Conservation (phyloP, 2,329 filamentous ascomycete genomes). For the Metarhizium album region DNA sequence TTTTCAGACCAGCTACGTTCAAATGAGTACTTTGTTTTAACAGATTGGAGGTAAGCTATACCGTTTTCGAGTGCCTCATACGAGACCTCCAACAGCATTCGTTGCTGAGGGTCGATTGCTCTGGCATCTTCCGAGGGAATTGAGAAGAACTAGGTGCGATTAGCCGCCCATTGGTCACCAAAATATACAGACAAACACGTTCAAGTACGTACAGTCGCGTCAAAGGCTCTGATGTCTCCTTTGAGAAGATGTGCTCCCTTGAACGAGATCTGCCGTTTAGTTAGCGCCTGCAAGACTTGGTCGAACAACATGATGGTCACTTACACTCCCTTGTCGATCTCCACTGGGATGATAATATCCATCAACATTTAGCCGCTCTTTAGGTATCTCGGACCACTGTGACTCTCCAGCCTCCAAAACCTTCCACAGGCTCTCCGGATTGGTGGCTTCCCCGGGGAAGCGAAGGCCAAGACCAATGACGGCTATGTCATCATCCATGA, state of each 20-base stretch:
- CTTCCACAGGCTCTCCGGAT: constrained; percentile 36
- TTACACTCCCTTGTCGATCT: constrained; percentile 36
- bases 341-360: constrained; percentile 44
- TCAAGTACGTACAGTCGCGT: constrained; percentile 31
- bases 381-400: constrained; percentile 38
- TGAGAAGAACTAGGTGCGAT: constrained; percentile 34
- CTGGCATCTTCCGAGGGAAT: constrained; percentile 38
- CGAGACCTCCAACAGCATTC: constrained; percentile 38
- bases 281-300: constrained; percentile 4
- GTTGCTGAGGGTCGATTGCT: constrained; percentile 42
- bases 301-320: constrained; percentile 9
- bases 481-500: constrained; percentile 32
- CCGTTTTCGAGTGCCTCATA: constrained; percentile 42
- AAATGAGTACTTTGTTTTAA: neutral
- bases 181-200: neutral
- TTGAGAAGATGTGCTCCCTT: constrained; percentile 40
- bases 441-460: constrained; percentile 38
- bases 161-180: neutral
- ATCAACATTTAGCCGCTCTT: constrained; percentile 37
- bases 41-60: constrained; percentile 11
- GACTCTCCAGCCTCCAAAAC: constrained; percentile 32
- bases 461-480: constrained; percentile 40
- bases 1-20: constrained; percentile 29
- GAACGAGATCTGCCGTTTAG: constrained; percentile 29
- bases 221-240: constrained; percentile 35